Conservation (phyloP, 129 eudicot species). For the Helichrysum umbraculigerum region DNA sequence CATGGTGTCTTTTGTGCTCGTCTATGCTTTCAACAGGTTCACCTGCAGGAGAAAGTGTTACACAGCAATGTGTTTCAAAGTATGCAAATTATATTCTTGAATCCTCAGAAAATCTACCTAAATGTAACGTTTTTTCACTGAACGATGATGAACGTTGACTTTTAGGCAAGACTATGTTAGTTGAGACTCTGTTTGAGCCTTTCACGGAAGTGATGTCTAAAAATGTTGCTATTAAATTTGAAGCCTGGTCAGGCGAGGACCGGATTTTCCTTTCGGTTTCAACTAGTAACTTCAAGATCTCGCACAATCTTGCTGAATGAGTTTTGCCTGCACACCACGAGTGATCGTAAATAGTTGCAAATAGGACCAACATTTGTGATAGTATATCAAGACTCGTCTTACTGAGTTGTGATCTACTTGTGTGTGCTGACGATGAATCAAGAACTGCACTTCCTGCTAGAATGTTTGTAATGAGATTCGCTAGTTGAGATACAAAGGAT, state of each 20-base stretch:
- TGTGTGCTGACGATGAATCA: slow-evolving; percentile 17
- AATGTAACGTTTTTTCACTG: slow-evolving; percentile 8
- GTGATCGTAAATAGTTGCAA: neutral
- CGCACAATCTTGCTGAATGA: slow-evolving; percentile 28
- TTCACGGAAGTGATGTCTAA: slow-evolving; percentile 29
- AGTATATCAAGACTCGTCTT: neutral
- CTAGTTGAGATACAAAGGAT: slow-evolving; percentile 32
- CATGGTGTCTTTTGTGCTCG: slow-evolving; percentile 20
- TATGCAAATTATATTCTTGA: neutral
- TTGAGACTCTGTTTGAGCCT: slow-evolving; percentile 10
- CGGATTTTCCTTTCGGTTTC: slow-evolving; percentile 34
- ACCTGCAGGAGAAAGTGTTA: slow-evolving; percentile 12
- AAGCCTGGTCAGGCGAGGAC: slow-evolving; percentile 28
- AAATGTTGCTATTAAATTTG: slow-evolving; percentile 22
- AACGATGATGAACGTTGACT: neutral
- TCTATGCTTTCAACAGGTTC: slow-evolving; percentile 12
- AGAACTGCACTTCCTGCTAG: slow-evolving; percentile 21
- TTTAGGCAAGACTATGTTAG: slow-evolving; percentile 16
- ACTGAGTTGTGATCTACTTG: slow-evolving; percentile 18
- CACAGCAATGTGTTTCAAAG: neutral
- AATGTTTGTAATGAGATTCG: slow-evolving; percentile 28
- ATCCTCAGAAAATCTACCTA: slow-evolving; percentile 1
- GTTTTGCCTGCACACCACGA: slow-evolving; percentile 26
- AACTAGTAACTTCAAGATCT: slow-evolving; percentile 35
- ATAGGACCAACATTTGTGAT: neutral